Conservation (phyloP, 2,329 filamentous ascomycete genomes). For the Tolypocladium pustulatum region DNA sequence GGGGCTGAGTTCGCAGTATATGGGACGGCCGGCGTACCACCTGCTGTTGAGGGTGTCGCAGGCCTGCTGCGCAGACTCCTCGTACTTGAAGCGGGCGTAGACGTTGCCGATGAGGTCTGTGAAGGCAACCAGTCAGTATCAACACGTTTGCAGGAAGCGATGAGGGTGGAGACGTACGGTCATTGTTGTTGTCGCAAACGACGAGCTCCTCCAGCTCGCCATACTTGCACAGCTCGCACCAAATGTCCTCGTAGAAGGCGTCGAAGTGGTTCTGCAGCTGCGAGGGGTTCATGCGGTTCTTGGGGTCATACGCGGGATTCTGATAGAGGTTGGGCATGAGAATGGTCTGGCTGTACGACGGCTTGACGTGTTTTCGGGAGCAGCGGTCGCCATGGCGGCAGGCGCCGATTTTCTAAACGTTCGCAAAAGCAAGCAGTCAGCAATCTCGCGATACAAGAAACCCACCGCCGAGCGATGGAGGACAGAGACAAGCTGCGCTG, state of each 20-base stretch:
- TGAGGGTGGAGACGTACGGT: slow-evolving; percentile 49
- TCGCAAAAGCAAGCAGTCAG: background rate
- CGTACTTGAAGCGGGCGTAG: slow-evolving; percentile 99
- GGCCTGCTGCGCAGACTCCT: slow-evolving; percentile 86
- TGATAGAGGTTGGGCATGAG: slow-evolving; percentile 98
- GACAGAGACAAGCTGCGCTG: background rate
- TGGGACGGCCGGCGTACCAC: slow-evolving; percentile 94
- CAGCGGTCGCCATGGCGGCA: slow-evolving; percentile 98
- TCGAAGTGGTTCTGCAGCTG: slow-evolving; percentile 99
- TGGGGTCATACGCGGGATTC: slow-evolving; percentile 93
- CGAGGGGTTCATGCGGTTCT: slow-evolving; percentile 90
- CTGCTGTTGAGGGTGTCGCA: slow-evolving; percentile 89
- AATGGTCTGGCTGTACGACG: slow-evolving; percentile 94
- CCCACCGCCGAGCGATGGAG: background rate
- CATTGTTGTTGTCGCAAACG: slow-evolving; percentile 99
- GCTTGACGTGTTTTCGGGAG: slow-evolving; percentile 98
- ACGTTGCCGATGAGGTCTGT: slow-evolving; percentile 94
- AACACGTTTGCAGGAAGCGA: background rate
- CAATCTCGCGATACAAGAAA: background rate
- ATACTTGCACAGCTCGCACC: slow-evolving; percentile 99
- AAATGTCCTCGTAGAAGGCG: slow-evolving; percentile 99
- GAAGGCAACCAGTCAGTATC: slow-evolving; percentile 11
- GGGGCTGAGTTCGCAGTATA: slow-evolving; percentile 95
- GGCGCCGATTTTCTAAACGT: slow-evolving; percentile 75
- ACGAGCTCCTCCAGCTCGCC: slow-evolving; percentile 96